Conservation (phyloP, 129 eudicot genomes). For the Pulicaria dysenterica region DNA sequence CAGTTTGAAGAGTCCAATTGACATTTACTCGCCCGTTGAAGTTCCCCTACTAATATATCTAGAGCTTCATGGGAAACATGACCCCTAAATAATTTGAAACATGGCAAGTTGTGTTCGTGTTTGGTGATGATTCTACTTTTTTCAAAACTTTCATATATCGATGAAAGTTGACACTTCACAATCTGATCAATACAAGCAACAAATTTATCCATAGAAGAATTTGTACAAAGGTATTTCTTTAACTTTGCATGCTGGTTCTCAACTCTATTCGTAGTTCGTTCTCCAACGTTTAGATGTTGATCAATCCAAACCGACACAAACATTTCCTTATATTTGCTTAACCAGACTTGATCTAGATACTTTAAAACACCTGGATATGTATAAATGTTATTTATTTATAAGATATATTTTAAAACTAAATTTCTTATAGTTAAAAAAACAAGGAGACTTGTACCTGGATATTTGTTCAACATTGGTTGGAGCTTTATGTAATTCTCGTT, state of each 20-base stretch:
- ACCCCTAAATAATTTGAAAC: neutral
- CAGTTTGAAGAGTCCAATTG: neutral
- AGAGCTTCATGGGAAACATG: neutral
- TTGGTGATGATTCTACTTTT: neutral
- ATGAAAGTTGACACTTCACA: neutral
- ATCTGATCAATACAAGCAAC: neutral
- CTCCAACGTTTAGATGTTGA: neutral
- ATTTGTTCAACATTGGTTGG: no score
- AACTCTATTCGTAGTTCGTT: neutral
- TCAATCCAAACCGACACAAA: neutral
- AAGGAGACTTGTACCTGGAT: no score
- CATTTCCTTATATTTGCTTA: neutral
- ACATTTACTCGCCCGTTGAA: neutral
- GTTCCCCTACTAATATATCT: neutral
- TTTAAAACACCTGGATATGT: no score
- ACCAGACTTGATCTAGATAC: neutral
- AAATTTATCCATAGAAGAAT: neutral
- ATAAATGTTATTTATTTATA: no score
- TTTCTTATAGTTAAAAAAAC: no score
- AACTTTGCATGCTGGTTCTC: neutral
- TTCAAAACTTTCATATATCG: no score
- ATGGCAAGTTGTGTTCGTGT: neutral
- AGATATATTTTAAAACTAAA: neutral
- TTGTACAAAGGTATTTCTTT: neutral
- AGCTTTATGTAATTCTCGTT: neutral